Evolutionary conservation across 176 grass and related monocot genomes (phyloP).

Genomic region (Cenchrus americanus): DNA sequence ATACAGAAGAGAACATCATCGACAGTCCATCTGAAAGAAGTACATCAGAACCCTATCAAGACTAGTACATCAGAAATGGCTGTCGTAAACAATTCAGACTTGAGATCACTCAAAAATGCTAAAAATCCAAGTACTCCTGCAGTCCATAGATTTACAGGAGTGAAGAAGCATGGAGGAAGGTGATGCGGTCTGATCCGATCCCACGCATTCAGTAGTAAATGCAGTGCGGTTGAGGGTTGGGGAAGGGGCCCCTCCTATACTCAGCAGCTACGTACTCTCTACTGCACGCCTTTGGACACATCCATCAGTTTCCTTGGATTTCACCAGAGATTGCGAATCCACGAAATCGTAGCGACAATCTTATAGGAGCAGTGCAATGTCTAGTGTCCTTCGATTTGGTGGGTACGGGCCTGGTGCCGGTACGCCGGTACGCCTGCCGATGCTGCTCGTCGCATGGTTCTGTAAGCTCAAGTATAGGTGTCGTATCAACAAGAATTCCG

Average conservation of each 20-base stretch:
- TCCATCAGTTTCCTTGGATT: constrained; percentile 17
- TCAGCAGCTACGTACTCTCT: neutral
- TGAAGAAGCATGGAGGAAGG: neutral
- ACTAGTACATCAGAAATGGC: neutral
- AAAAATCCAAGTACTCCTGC: neutral
- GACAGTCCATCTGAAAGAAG: too few species aligned
- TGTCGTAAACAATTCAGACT: neutral
- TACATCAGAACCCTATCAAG: too few species aligned
- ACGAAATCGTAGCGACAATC: neutral
- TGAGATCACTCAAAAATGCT: neutral
- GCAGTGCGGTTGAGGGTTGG: constrained; percentile 43
- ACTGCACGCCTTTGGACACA: constrained; percentile 24
- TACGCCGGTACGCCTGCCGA: constrained; percentile 4
- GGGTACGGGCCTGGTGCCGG: constrained; percentile 7
- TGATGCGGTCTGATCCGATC: neutral
- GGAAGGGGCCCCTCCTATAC: constrained; percentile 3
- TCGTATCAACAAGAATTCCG: neutral
- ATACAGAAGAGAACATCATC: too few species aligned
- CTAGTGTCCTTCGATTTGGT: neutral
- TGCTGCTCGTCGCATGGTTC: neutral
- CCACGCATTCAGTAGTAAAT: constrained; percentile 39
- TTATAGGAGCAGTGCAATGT: neutral
- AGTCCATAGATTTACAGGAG: constrained; percentile 15
- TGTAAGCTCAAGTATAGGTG: neutral
- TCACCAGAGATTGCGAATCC: neutral